Conservation (phyloP, 441 rosid species). For the Adansonia gregorii region DNA sequence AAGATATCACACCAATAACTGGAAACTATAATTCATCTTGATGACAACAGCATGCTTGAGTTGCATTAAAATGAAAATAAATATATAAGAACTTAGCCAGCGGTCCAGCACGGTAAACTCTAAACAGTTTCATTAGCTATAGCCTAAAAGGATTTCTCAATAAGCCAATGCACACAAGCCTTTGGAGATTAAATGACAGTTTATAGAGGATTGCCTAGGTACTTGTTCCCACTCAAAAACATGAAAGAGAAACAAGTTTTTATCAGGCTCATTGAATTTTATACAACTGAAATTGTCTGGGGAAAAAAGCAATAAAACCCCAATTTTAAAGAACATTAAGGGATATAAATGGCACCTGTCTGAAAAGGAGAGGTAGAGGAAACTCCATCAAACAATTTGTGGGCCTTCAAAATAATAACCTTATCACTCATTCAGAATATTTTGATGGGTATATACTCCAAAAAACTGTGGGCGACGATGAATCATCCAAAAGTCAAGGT, state of each 20-base stretch:
- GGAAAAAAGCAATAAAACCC: slow-evolving; percentile 10
- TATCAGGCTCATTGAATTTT: neutral
- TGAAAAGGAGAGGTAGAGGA: slow-evolving; percentile 22
- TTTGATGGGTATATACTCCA: slow-evolving; percentile 24
- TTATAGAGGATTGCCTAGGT: neutral
- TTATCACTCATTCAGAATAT: slow-evolving; percentile 6
- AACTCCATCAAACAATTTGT: slow-evolving; percentile 30
- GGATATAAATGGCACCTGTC: slow-evolving; percentile 33
- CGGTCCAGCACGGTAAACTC: neutral
- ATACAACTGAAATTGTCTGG: slow-evolving; percentile 13
- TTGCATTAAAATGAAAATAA: neutral
- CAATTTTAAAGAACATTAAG: slow-evolving; percentile 19
- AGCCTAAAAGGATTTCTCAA: neutral
- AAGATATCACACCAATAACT: neutral
- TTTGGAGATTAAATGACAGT: neutral
- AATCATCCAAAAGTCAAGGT: slow-evolving; percentile 33
- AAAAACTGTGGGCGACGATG: slow-evolving; percentile 33
- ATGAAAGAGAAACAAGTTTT: slow-evolving; percentile 1
- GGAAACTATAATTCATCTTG: neutral
- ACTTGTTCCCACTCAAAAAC: neutral
- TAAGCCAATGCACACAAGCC: neutral
- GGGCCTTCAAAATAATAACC: slow-evolving; percentile 19
- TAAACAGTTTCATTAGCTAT: neutral
- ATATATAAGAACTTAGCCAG: neutral
- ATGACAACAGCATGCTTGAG: neutral